Evolutionary conservation across 345 rosid species (phyloP).

Genomic region (Populus tremula): DNA sequence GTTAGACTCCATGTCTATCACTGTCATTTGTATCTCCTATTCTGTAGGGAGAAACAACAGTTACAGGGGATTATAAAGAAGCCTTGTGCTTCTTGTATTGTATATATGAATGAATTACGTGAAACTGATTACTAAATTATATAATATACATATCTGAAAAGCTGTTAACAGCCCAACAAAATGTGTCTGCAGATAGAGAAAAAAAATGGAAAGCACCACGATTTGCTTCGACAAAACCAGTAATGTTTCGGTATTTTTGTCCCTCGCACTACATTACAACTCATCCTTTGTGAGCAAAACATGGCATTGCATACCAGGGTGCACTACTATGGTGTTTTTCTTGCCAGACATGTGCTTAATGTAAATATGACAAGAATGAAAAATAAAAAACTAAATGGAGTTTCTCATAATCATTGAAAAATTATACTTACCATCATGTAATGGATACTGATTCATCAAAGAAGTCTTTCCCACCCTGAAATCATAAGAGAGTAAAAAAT

Average conservation of each 20-base stretch:
- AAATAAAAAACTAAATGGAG: background rate
- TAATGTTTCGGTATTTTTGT: background rate
- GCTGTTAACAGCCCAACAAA: background rate
- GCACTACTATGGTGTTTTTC: too few species aligned
- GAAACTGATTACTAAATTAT: too few species aligned
- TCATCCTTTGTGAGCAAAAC: background rate
- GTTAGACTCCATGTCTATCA: too few species aligned
- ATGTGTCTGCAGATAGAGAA: background rate
- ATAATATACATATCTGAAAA: conserved; percentile 71
- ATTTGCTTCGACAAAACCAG: background rate
- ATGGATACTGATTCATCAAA: conserved; percentile 87
- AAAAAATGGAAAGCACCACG: background rate
- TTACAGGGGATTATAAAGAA: too few species aligned
- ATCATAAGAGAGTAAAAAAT: background rate
- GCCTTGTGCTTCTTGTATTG: too few species aligned
- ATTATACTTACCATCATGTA: background rate
- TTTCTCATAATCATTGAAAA: background rate
- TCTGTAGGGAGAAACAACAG: too few species aligned
- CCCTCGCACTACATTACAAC: background rate
- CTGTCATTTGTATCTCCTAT: too few species aligned
- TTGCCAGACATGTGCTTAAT: background rate
- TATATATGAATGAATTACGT: too few species aligned
- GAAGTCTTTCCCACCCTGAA: conserved; percentile 93
- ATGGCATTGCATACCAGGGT: background rate
- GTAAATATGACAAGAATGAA: background rate